Evolutionary conservation across 768 basidiomycete genomes (phyloP), one percentile per base, ranked within the genome.

Genomic region (Mycena haematopus): DNA sequence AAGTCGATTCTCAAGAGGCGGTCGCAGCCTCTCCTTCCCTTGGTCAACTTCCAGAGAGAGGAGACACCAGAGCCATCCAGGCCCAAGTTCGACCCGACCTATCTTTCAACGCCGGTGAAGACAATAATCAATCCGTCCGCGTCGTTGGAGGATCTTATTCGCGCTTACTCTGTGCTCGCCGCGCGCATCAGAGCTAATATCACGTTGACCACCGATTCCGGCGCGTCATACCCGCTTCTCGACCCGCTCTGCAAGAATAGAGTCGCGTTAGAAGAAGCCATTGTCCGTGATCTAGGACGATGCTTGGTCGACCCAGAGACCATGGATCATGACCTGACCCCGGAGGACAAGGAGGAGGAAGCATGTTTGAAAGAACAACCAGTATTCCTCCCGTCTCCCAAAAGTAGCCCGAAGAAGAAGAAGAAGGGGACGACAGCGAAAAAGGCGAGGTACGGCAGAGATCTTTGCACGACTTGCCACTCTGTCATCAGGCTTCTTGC

Each of bases 381-480:
- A 62, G 62, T 73, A 60, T 49, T 71, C 9, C 77, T 91, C 21
- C 92, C 90, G 8, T 92, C 90, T 17, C 92, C 91, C 2, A 81
- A 83, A 70, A 81, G 79, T 55, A 92, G 86, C 63, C 91, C 92
- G 60, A 80, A 77, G 74, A 84, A 81, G 74, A 89, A 82, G 74
- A 85, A 83, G 70, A 82, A 79, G 58, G 91, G 93, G 6, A 85
- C 92, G 85, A 84, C 84, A 0, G 93, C 86, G 46, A 88, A 89
- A 62, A 89, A 92, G 72, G 87, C 87, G 55, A 93, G 90, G 69
- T 85, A 86, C 68, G 91, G 91, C 7, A 82, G 93, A 24, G 93
- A 95, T 73, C 77, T 94, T 21, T 91, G 87, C 72, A 89, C 88
- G 2, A 86, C 86, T 5, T 84, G 82, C 38, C 91, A 92, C 69